A percentile compares a stretch with the other conserved stretches of the same genome.
Evolutionary conservation across 2,329 filamentous ascomycete genomes (phyloP).

Genomic region (Fusarium keratoplasticum): DNA sequence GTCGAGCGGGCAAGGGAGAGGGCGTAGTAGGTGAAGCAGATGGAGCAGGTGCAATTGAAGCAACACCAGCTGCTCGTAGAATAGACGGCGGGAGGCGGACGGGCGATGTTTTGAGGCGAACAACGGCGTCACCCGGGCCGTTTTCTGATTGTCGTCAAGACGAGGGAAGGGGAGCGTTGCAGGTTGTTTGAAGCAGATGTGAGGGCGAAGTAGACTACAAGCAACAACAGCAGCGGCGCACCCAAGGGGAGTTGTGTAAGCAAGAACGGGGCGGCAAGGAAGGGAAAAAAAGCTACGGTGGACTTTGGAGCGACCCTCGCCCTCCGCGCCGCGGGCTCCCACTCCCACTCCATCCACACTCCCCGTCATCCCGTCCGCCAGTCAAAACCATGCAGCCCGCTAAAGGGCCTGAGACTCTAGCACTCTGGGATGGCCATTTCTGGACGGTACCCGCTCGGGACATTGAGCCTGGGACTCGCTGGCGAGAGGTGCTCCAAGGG

Average conservation of each 20-base stretch:
- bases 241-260: slow-evolving; percentile 44
- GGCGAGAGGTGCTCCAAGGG: slow-evolving; percentile 38
- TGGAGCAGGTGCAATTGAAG: slow-evolving; percentile 41
- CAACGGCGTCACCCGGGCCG: slow-evolving; percentile 38
- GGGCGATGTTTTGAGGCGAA: slow-evolving; percentile 6
- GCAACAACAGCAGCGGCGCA: not conserved
- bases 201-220: slow-evolving; percentile 23
- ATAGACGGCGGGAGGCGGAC: slow-evolving; percentile 15
- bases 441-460: slow-evolving; percentile 35
- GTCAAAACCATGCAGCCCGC: slow-evolving; percentile 24
- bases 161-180: slow-evolving; percentile 34
- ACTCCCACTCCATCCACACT: slow-evolving; percentile 2
- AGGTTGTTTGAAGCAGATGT: slow-evolving; percentile 38
- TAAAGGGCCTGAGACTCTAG: slow-evolving; percentile 32
- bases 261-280: slow-evolving; percentile 43
- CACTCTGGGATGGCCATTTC: slow-evolving; percentile 28
- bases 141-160: slow-evolving; percentile 34
- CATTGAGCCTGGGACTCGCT: slow-evolving; percentile 36
- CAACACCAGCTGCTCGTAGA: slow-evolving; percentile 39
- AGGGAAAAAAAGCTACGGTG: slow-evolving; percentile 46
- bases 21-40: slow-evolving; percentile 16
- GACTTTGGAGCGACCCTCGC: slow-evolving; percentile 36
- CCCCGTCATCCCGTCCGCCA: slow-evolving; percentile 30
- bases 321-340: not conserved
- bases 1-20: slow-evolving; percentile 21